Base-by-base conservation (phyloP, 257 asterid genomes). In the Galeopsis tetrahit region DNA sequence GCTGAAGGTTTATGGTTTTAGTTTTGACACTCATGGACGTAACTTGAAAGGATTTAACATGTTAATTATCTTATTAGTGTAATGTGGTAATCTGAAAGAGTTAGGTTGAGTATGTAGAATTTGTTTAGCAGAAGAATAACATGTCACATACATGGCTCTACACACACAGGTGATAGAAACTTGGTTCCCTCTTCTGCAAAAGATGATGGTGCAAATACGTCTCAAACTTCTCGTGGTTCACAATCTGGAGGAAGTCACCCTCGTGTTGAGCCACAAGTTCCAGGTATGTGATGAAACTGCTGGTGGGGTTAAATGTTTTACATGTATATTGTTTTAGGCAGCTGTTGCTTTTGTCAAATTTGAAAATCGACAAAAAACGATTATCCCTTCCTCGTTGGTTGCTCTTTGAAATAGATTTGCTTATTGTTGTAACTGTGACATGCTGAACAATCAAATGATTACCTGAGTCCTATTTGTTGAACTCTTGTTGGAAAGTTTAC, bases 181-280 rank as follows among this genome's bases (percentile, higher is more conserved):
- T 52, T 9, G 38, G 39, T 52, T 17, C 10, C 4, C 11, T 10
- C 63, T 31, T 9, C 14, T 21, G 6, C 57, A 14, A 9, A 38
- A 13, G 7, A 31, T 10, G 59, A 21, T 21, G 28, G 28, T 21
- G 28, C 28, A 21, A 21, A 21, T 21, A 21, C 28, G 28, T 21
- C 44, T 40, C 35, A 11, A 8, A n/a, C 14, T 21, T 58, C 58
- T n/a, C 46, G 35, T n/a, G 34, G 66, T 70, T 34, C 33, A 40
- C 75, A 49, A 40, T 59, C 63, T 70, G 46, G 53, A 46, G 10
- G 21, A 21, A 52, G 11, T 66, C 57, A 66, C 39, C 71, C 65
- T 49, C 74, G 13, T 0, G 59, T n/a, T 3, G 67, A 62, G 61
- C 35, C 61, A 14, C 57, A 76, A 55, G 5, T 53, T 3, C 10